A percentile compares a stretch with the other conserved stretches of the same genome.
phyloP scores from a whole-genome alignment of 768 basidiomycete genomes.

The Collybia sordida region DNA sequence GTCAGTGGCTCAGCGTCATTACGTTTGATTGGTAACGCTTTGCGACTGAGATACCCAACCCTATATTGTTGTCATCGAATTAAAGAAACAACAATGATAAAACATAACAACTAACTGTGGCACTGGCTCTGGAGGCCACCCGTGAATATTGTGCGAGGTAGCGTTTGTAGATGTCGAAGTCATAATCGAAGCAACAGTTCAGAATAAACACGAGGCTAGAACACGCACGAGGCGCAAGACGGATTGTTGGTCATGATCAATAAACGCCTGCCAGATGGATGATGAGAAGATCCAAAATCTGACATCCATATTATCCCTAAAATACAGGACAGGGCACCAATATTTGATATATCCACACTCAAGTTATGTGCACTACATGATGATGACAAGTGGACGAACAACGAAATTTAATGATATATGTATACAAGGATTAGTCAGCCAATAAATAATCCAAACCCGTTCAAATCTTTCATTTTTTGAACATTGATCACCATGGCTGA shows the following conservation, averaged over 20 bases:
- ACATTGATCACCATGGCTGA: slow-evolving; percentile 39
- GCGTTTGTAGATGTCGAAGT: slow-evolving; percentile 39
- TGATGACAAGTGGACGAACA: too few relatives aligned
- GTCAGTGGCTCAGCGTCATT: slow-evolving; percentile 82
- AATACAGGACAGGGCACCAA: not conserved
- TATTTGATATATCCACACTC: too few relatives aligned
- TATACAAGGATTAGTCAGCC: too few relatives aligned
- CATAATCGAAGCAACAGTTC: slow-evolving; percentile 44
- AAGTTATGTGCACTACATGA: too few relatives aligned
- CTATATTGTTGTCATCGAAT: slow-evolving; percentile 21
- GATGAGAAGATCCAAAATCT: not conserved
- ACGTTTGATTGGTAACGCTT: slow-evolving; percentile 78
- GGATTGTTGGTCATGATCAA: not conserved
- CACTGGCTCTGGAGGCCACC: slow-evolving; percentile 48
- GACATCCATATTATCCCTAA: not conserved
- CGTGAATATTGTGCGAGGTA: slow-evolving; percentile 24
- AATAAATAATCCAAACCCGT: too few relatives aligned
- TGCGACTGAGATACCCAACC: slow-evolving; percentile 62
- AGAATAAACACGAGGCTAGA: slow-evolving; percentile 26
- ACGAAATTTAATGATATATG: too few relatives aligned
- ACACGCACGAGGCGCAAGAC: slow-evolving; percentile 14
- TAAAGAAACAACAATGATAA: slow-evolving; percentile 8
- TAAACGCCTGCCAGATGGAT: not conserved
- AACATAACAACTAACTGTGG: slow-evolving; percentile 47
- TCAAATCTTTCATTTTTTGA: slow-evolving; percentile 2